These are phyloP conservation scores for Nyctanthes arbortristis DNA, from an alignment of 257 asterid genomes.

Conservation along the genomic window DNA sequence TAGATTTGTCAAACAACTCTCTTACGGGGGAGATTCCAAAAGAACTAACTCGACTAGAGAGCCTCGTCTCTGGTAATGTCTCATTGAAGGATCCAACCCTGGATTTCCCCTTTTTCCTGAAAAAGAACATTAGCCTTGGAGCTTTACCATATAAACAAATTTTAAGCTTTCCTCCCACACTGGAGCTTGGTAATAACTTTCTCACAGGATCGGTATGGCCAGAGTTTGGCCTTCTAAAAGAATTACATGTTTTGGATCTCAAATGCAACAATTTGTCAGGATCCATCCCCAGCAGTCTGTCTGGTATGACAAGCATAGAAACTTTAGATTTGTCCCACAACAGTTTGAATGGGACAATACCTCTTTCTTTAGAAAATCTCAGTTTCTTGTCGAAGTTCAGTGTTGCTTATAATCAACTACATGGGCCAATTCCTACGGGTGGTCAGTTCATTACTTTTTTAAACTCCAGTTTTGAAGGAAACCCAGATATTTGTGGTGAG, in stretches of 20 bases:
- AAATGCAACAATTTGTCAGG: constrained; percentile 64
- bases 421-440: constrained; percentile 58
- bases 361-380: constrained; percentile 52
- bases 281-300: constrained; percentile 55
- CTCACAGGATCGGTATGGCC: constrained; percentile 74
- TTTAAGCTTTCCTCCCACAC: constrained; percentile 60
- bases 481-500: constrained; percentile 58
- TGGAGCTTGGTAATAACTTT: constrained; percentile 65
- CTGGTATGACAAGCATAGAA: constrained; percentile 63
- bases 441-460: constrained; percentile 64
- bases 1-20: constrained; percentile 81
- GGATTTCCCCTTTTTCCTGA: constrained; percentile 58
- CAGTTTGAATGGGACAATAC: constrained; percentile 60
- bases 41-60: constrained; percentile 51
- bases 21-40: constrained; percentile 61
- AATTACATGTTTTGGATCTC: constrained; percentile 62
- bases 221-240: constrained; percentile 66
- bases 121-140: constrained; percentile 32
- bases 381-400: constrained; percentile 59
- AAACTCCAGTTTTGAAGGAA: constrained; percentile 70
- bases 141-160: constrained; percentile 54
- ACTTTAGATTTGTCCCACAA: constrained; percentile 69
- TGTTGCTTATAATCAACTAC: constrained; percentile 64
- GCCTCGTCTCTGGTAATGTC: constrained; percentile 44
- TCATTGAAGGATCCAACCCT: constrained; percentile 43